Conservation (phyloP, 345 rosid genomes). For the Citrus australasica region DNA sequence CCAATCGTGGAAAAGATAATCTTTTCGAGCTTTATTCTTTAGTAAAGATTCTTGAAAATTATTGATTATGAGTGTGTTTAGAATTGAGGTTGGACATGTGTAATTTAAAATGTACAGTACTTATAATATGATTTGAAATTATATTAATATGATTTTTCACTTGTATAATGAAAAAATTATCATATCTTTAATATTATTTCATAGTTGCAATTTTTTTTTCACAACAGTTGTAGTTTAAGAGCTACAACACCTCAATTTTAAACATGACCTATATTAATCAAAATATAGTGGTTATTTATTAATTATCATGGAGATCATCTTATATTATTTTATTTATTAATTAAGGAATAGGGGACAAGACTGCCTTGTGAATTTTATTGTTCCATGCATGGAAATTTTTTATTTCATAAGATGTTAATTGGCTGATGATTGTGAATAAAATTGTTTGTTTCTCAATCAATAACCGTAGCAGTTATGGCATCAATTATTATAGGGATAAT, state of each 20-base stretch:
- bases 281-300: too few species aligned
- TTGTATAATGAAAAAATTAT: too few species aligned
- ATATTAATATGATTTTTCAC: too few species aligned
- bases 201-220: too few species aligned
- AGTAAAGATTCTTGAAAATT: background rate
- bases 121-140: too few species aligned
- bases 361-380: background rate
- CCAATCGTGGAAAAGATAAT: background rate
- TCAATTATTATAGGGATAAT: background rate
- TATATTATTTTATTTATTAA: too few species aligned
- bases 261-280: too few species aligned
- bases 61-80: too few species aligned
- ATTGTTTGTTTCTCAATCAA: background rate
- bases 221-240: rapidly evolving
- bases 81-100: too few species aligned
- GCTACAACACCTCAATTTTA: rapidly evolving
- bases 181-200: too few species aligned
- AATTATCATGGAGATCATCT: too few species aligned
- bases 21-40: background rate
- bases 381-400: background rate
- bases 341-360: background rate
- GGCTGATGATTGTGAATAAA: background rate
- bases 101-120: too few species aligned
- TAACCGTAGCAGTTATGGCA: background rate
- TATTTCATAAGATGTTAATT: background rate